Evolutionary conservation across 169 alveolate genomes (phyloP).

Genomic region (Cryptosporidium sp.): DNA sequence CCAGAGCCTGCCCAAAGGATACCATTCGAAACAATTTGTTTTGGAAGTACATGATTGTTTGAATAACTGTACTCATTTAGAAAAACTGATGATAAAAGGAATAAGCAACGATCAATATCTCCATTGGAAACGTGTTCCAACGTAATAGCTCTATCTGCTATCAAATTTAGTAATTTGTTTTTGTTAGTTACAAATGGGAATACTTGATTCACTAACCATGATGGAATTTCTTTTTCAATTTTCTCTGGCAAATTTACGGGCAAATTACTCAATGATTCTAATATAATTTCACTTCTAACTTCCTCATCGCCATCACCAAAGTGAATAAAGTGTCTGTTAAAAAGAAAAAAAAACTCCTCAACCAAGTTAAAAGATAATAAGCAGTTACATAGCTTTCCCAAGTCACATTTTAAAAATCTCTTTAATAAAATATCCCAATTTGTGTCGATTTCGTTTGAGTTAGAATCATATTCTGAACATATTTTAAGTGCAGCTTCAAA

Average conservation of each 20-base stretch:
- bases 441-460: not conserved
- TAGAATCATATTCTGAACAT: conserved; percentile 7
- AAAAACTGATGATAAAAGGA: conserved; percentile 36
- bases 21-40: conserved; percentile 68
- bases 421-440: conserved; percentile 24
- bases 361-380: conserved; percentile 28
- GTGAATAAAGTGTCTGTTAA: conserved; percentile 29
- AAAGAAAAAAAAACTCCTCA: conserved; percentile 54
- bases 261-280: conserved; percentile 38
- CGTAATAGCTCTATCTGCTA: conserved; percentile 62
- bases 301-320: conserved; percentile 46
- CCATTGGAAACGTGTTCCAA: conserved; percentile 57
- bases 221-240: conserved; percentile 51
- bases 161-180: conserved; percentile 46
- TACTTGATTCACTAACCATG: conserved; percentile 59
- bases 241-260: conserved; percentile 45
- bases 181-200: conserved; percentile 46
- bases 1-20: conserved; percentile 76
- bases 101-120: conserved; percentile 45
- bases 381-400: conserved; percentile 37
- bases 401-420: conserved; percentile 25
- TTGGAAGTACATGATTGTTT: conserved; percentile 26
- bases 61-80: conserved; percentile 12
- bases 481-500: conserved; percentile 1
- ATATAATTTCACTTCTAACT: conserved; percentile 23